Evolutionary conservation across 2,329 filamentous ascomycete species (phyloP), one percentile per base, ranked within the genome.

Genomic region (Aspergillus sp.): DNA sequence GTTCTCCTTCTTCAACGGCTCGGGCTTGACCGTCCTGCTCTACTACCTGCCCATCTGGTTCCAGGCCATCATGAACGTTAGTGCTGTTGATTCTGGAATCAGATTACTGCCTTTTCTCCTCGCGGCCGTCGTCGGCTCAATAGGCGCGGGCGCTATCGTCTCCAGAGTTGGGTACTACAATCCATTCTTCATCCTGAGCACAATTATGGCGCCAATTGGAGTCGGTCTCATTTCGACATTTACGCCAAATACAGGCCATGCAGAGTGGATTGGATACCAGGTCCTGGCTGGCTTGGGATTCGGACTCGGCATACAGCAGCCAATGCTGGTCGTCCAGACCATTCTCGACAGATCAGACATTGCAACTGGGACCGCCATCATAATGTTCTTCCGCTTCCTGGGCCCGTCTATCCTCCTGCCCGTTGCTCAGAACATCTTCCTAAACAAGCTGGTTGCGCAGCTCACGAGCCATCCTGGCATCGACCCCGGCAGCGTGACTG

Each of bases 21-120:
- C 35, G 35, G 35, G 24, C 4, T 49, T 23, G 35, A 19, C 19
- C 3, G 14, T 14, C 3, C 15, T 39, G 23, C 37, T 37, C 6
- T 75, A 72, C 44, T 75, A 73, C 62, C 58, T 79, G 6, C 77
- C 77, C 0, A 73, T 79, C 48, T 80, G 75, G 70, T 80, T 81
- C 59, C 79, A 82, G 62, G 76, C 75, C 14, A 74, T 79, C 57
- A 75, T 77, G 57, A 73, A 72, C 5, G 69, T 68, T n/a, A 68
- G 68, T 1, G 77, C 79, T 5, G 70, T 75, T 27, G 68, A 77
- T 35, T 78, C 75, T 19, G 79, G 78, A n/a, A 76, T 81, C 44
- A 71, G 70, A 48, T 71, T 67, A 48, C 58, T 77, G 0, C 74
- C 74, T 11, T 65, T 73, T 62, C 62, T 76, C 6, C 52, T 76